A percentile compares a stretch with the other conserved stretches of the same genome.
Evolutionary conservation across 2,329 filamentous ascomycete genomes (phyloP).

Genomic region (Exophiala mesophila): DNA sequence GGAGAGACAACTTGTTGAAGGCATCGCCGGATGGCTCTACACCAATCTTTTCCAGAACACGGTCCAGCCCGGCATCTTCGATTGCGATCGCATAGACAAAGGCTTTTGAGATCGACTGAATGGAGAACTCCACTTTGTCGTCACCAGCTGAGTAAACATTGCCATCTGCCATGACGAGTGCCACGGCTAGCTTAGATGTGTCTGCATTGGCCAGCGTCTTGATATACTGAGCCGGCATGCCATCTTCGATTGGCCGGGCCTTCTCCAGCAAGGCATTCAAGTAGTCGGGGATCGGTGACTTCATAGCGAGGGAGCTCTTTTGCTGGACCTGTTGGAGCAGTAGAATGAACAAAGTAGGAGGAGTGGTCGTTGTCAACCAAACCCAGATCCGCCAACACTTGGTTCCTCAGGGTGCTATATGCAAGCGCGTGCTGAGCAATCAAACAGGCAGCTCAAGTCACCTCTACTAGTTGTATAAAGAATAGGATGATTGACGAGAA

Average conservation of each 20-base stretch:
- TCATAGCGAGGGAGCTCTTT: slow-evolving; percentile 8
- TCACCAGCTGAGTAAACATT: slow-evolving; percentile 16
- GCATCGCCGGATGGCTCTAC: slow-evolving; percentile 16
- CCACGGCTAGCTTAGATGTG: slow-evolving; percentile 18
- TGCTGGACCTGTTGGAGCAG: slow-evolving; percentile 4
- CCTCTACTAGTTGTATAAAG: no score
- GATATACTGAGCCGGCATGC: slow-evolving; percentile 15
- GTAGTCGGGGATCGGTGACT: slow-evolving; percentile 18
- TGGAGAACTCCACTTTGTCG: slow-evolving; percentile 15
- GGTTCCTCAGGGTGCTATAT: slow-evolving; percentile 9
- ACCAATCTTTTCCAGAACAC: slow-evolving; percentile 13
- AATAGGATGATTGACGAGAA: no score
- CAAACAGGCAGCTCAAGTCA: no score
- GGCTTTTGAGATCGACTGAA: slow-evolving; percentile 17
- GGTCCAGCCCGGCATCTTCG: slow-evolving; percentile 15
- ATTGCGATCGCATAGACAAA: slow-evolving; percentile 17
- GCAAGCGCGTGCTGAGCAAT: slow-evolving; percentile 9
- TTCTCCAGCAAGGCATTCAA: slow-evolving; percentile 14
- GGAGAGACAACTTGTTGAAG: slow-evolving; percentile 15
- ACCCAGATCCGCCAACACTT: slow-evolving; percentile 8
- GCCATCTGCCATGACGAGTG: slow-evolving; percentile 15
- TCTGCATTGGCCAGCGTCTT: slow-evolving; percentile 16
- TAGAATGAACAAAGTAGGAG: slow-evolving; percentile 7
- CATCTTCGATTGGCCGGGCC: slow-evolving; percentile 16
- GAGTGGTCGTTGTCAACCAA: slow-evolving; percentile 7